Evolutionary conservation across 2,329 filamentous ascomycete species (phyloP), one percentile per base, ranked within the genome.

Genomic region (Trichocomaceae sp.): DNA sequence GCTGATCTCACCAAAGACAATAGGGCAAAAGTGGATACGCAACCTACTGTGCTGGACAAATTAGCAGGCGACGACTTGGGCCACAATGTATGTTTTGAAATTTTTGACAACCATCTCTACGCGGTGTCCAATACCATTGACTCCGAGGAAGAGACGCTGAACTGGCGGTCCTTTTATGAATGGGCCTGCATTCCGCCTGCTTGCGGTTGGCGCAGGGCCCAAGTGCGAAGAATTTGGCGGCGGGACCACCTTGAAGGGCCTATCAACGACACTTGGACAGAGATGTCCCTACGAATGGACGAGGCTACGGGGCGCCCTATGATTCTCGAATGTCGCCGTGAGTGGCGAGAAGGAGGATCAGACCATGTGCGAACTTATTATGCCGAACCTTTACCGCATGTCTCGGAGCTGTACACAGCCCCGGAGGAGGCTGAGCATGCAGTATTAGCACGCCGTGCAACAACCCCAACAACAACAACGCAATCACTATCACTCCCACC

Each of bases 181-280:
- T 86, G 82, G 64, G 74, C 83, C 45, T 80, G 84, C 9, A 82
- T 89, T 56, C 80, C 79, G 1, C 72, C 88, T 10, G 59, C 60
- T 5, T 56, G 61, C 7, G 62, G 74, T 31, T 65, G 72, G 2
- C 75, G 77, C n/a, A 68, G 70, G 26, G 60, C 76, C n/a, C 71
- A 79, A 58, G 70, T 73, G n/a, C 75, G 77, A 53, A 70, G 73
- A 19, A 77, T 85, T 45, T 89, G 84, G 79, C 77, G 86, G 7
- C 80, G 86, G 15, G 77, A 85, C 49, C 83, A 88, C 60, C 73
- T 72, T 26, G 86, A 90, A 65, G 87, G 87, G 0, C 81, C 85
- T 0, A 83, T 90, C 15, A 86, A 90, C 60, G 84, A 90, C 61
- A 79, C 85, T 2, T 91, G 87, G 86, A 85, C 82, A 0, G 81